Conservation (phyloP, 169 alveolate genomes). For the Toxoplasma gondii region DNA sequence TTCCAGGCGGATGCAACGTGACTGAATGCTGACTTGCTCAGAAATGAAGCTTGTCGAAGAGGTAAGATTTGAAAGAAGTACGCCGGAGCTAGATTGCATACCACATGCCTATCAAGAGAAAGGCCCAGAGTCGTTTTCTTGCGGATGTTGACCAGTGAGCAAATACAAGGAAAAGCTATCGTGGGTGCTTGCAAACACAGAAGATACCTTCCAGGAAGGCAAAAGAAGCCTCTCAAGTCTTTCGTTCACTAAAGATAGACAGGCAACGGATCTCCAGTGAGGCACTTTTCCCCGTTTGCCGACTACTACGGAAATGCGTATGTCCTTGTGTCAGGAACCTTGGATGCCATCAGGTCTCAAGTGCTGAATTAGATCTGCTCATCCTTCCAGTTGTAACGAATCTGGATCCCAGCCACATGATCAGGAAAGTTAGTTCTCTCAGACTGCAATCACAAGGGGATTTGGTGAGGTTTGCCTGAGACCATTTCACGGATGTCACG, state of each 20-base stretch:
- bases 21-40: background rate
- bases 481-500: too few relatives aligned
- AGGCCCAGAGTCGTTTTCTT: constrained; percentile 2
- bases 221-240: background rate
- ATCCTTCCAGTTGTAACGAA: too few relatives aligned
- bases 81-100: background rate
- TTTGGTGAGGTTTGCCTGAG: too few relatives aligned
- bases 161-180: background rate
- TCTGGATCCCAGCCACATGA: too few relatives aligned
- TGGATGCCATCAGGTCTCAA: background rate
- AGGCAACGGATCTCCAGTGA: background rate
- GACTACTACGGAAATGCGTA: background rate
- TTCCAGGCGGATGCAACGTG: background rate
- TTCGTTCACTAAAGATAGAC: background rate
- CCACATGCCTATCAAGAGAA: background rate
- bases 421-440: too few relatives aligned
- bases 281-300: background rate
- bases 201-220: background rate
- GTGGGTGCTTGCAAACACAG: background rate
- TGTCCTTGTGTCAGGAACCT: background rate
- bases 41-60: background rate
- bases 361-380: background rate
- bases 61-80: background rate
- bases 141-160: constrained; percentile 15
- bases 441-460: too few relatives aligned